Percentiles rank a stretch among this genome's conserved stretches.
These are phyloP conservation scores for Mycena vulgaris DNA, from an alignment of 768 basidiomycete species.

Conservation along the genomic window DNA sequence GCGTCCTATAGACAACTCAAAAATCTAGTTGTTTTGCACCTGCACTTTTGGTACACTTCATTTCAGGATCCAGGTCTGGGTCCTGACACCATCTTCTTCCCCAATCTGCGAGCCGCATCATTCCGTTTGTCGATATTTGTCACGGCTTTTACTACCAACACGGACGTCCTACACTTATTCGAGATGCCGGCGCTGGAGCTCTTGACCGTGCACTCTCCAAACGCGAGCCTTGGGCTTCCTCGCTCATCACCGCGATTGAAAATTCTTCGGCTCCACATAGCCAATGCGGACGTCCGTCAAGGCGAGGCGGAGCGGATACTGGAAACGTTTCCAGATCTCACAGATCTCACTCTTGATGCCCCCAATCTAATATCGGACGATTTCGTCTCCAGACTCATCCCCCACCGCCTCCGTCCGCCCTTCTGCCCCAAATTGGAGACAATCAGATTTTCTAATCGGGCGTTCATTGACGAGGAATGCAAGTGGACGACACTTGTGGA, in stretches of 20 bases:
- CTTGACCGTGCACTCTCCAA: not conserved
- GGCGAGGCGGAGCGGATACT: not conserved
- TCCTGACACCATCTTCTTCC: not conserved
- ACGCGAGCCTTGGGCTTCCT: too few species aligned
- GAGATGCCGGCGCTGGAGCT: constrained; percentile 25
- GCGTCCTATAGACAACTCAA: constrained; percentile 7
- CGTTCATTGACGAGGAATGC: constrained; percentile 10
- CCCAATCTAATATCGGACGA: not conserved
- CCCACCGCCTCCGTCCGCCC: not conserved
- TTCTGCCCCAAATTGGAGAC: constrained; percentile 30
- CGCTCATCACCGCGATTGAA: constrained; percentile 8
- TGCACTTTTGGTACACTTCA: not conserved
- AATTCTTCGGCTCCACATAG: not conserved
- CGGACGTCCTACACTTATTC: not conserved
- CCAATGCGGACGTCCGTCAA: too few species aligned
- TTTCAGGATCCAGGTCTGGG: not conserved
- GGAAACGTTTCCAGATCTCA: constrained; percentile 17
- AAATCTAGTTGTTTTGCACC: not conserved
- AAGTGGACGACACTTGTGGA: constrained; percentile 1
- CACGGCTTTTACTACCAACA: too few species aligned
- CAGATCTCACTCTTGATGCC: constrained; percentile 15
- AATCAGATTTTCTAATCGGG: constrained; percentile 28
- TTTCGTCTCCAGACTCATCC: not conserved
- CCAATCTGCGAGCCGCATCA: not conserved
- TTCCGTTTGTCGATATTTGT: not conserved